A percentile compares a stretch with the other conserved stretches of the same genome.
Evolutionary conservation across 306 rosid species (phyloP).

Genomic region (Vigna angularis): DNA sequence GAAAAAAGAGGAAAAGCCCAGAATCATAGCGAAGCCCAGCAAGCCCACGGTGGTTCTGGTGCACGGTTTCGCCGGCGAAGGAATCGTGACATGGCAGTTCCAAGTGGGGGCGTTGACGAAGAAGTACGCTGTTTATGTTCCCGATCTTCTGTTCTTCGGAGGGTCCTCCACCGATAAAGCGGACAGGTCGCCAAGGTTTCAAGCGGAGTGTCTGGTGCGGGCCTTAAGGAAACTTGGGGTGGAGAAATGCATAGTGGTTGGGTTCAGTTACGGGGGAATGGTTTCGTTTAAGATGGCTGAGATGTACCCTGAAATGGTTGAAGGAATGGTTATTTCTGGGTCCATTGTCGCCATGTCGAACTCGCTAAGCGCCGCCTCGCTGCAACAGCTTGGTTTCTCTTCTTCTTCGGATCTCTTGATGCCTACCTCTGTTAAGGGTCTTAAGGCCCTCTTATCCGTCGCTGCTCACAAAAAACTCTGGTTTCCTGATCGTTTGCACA

Average conservation of each 20-base stretch:
- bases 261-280: slow-evolving; percentile 93
- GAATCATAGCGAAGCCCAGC: slow-evolving; percentile 39
- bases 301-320: slow-evolving; percentile 63
- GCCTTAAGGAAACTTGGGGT: slow-evolving; percentile 79
- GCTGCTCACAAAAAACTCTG: slow-evolving; percentile 74
- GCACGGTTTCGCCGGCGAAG: slow-evolving; percentile 88
- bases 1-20: slow-evolving; percentile 39
- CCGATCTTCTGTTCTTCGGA: slow-evolving; percentile 87
- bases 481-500: slow-evolving; percentile 78
- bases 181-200: slow-evolving; percentile 66
- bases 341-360: slow-evolving; percentile 80
- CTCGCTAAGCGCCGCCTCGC: slow-evolving; percentile 45
- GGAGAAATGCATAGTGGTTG: slow-evolving; percentile 69
- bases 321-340: slow-evolving; percentile 65
- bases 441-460: slow-evolving; percentile 70
- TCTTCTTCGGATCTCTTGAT: slow-evolving; percentile 82
- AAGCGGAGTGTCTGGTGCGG: slow-evolving; percentile 72
- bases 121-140: slow-evolving; percentile 78
- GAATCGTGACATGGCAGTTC: slow-evolving; percentile 91
- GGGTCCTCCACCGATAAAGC: slow-evolving; percentile 59
- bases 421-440: slow-evolving; percentile 75
- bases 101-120: slow-evolving; percentile 77
- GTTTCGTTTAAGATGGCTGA: slow-evolving; percentile 82
- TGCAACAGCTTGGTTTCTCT: slow-evolving; percentile 65
- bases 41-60: slow-evolving; percentile 76